Base-by-base conservation (phyloP, 345 rosid species). In the Aethionema arabicum region DNA sequence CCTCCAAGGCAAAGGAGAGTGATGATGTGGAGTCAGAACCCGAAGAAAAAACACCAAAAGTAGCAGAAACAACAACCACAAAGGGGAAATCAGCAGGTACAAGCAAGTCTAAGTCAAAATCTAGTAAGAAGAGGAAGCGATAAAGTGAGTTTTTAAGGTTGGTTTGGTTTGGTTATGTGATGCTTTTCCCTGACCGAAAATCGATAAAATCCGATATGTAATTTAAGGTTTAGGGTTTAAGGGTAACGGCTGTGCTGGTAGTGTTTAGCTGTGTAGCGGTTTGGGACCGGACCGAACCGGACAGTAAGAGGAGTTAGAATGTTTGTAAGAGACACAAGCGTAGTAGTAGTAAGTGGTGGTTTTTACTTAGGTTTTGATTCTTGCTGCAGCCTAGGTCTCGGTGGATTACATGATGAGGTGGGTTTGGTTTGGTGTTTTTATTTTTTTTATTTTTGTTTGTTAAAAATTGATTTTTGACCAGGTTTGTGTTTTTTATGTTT, bases 61-160 rank as follows among this genome's bases (percentile, higher is more conserved):
- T 61, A 16, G 44, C 61, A 13, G 83, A 78, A 74, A 27, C 72
- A 49, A 72, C 57, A 56, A 56, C n/a, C n/a, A n/a, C 52, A 0
- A 82, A 85, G 70, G 75, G 74, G 45, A 81, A 83, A 63, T 36
- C 72, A 15, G 54, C 74, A 11, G 58, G 68, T 67, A 72, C 80
- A 44, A 59, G 80, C 11, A 89, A 78, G 79, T 72, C 69, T 42
- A 86, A 76, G 50, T 33, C 46, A 0, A 85, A 80, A 70, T 74
- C 85, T 3, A 82, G 80, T 35, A 85, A 80, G 66, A 90, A 83
- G 75, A 83, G 88, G 54, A 74, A 77, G 66, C 78, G 88, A 66
- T 85, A 68, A 72, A 71, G 60, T 65, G 60, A 56, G 60, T 45
- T 42, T 35, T 11, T 29, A 8, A 31, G 27, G 5, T 10, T 41